Percentiles rank a stretch among this genome's conserved stretches.
phyloP scores from a whole-genome alignment of 441 rosid species.

The Dalechampia spathulata region DNA sequence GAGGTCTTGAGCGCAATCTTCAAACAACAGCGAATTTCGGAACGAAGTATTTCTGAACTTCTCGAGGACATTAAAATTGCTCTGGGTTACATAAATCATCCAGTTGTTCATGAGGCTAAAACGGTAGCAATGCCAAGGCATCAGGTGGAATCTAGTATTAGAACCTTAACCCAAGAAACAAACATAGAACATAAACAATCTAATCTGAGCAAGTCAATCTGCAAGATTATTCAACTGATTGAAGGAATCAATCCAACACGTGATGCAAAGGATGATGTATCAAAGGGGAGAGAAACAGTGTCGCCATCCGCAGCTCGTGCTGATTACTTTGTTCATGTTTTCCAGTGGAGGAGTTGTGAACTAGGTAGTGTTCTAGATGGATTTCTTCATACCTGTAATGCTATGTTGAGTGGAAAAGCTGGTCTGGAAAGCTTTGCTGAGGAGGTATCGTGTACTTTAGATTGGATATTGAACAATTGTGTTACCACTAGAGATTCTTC shows the following conservation, averaged over 20 bases:
- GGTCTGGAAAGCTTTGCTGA: constrained; percentile 24
- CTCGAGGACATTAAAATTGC: constrained; percentile 73
- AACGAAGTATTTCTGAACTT: constrained; percentile 40
- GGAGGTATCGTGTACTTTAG: constrained; percentile 31
- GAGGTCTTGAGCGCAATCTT: constrained; percentile 62
- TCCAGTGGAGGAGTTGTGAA: constrained; percentile 41
- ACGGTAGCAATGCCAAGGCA: constrained; percentile 9
- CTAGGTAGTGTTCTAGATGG: constrained; percentile 23
- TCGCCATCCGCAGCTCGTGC: constrained; percentile 11
- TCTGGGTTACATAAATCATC: constrained; percentile 44
- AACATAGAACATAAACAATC: constrained; percentile 14
- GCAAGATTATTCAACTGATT: constrained; percentile 34
- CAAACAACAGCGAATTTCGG: constrained; percentile 53
- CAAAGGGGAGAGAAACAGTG: constrained; percentile 16
- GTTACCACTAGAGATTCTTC: constrained; percentile 30
- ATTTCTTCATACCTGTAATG: constrained; percentile 30
- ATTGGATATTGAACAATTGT: constrained; percentile 37
- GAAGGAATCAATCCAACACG: constrained; percentile 26
- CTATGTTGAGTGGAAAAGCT: constrained; percentile 28
- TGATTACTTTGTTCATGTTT: constrained; percentile 29
- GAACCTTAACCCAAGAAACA: constrained; percentile 12
- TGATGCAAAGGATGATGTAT: not conserved
- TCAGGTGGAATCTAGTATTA: constrained; percentile 18
- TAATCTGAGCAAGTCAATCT: constrained; percentile 25
- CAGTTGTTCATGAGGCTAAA: constrained; percentile 16